These are phyloP conservation scores for Apiospora arundinis DNA, from an alignment of 2,329 filamentous ascomycete species.

Conservation along the genomic window DNA sequence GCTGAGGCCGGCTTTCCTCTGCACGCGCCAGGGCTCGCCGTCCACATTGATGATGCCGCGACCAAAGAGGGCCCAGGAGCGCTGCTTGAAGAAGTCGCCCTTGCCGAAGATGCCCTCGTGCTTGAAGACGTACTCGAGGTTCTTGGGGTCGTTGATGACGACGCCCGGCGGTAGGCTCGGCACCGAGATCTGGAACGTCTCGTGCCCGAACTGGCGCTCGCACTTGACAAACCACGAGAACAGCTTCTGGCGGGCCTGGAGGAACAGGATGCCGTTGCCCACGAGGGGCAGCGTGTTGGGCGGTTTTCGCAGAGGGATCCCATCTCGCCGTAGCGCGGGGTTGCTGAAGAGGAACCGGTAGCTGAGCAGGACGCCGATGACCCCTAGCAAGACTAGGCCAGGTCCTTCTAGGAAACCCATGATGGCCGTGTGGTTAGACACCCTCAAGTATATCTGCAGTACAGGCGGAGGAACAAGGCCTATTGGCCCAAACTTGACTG, in stretches of 20 bases:
- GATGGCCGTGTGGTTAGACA: neutral
- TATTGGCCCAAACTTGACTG: neutral
- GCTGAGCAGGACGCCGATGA: constrained; percentile 30
- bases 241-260: constrained; percentile 64
- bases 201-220: constrained; percentile 60
- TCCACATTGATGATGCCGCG: constrained; percentile 72
- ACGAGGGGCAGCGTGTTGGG: constrained; percentile 60
- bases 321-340: constrained; percentile 37
- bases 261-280: constrained; percentile 67
- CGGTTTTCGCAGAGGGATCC: constrained; percentile 47
- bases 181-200: constrained; percentile 68
- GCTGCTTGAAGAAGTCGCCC: constrained; percentile 64
- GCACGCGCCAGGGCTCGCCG: constrained; percentile 66
- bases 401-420: constrained; percentile 34
- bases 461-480: no score
- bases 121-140: constrained; percentile 68
- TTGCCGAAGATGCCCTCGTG: constrained; percentile 67
- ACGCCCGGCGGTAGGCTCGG: constrained; percentile 68
- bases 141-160: constrained; percentile 66
- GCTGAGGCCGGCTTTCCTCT: constrained; percentile 65
- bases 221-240: constrained; percentile 68
- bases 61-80: constrained; percentile 69
- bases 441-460: neutral
- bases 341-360: constrained; percentile 34
- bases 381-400: constrained; percentile 28